Percentiles rank a stretch among this genome's conserved stretches.
Conservation (phyloP, 352 stramenopile genomes). For the Pythium aphanidermatum region DNA sequence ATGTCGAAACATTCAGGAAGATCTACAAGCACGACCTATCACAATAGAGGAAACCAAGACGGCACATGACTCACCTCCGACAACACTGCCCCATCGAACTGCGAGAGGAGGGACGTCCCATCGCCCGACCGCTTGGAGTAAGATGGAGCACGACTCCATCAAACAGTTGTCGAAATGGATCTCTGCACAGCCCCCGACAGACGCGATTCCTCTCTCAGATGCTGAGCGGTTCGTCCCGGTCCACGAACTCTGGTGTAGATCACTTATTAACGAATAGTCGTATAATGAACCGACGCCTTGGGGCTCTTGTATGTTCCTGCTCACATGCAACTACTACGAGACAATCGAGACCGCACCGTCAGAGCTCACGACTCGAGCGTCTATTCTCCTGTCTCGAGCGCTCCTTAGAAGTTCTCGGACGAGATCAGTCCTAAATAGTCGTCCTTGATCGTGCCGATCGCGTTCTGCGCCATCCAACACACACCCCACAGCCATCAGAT, state of each 20-base stretch:
- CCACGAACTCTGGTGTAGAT: conserved; percentile 16
- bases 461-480: conserved; percentile 53
- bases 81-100: neutral
- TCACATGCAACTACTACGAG: too few species aligned
- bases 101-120: neutral
- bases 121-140: conserved; percentile 8
- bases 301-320: too few species aligned
- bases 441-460: conserved; percentile 97
- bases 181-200: conserved; percentile 14
- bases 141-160: conserved; percentile 15
- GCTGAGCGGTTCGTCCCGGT: conserved; percentile 7
- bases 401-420: conserved; percentile 75
- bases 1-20: neutral
- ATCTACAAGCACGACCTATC: neutral
- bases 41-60: neutral
- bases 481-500: conserved; percentile 6
- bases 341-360: too few species aligned
- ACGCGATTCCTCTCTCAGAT: neutral
- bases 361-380: too few species aligned
- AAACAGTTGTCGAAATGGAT: conserved; percentile 24
- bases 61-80: neutral
- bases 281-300: too few species aligned
- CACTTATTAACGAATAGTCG: too few species aligned
- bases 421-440: conserved; percentile 97
- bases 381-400: too few species aligned